Base-by-base conservation (phyloP, 2,329 filamentous ascomycete genomes). In the Fusarium continuum region DNA sequence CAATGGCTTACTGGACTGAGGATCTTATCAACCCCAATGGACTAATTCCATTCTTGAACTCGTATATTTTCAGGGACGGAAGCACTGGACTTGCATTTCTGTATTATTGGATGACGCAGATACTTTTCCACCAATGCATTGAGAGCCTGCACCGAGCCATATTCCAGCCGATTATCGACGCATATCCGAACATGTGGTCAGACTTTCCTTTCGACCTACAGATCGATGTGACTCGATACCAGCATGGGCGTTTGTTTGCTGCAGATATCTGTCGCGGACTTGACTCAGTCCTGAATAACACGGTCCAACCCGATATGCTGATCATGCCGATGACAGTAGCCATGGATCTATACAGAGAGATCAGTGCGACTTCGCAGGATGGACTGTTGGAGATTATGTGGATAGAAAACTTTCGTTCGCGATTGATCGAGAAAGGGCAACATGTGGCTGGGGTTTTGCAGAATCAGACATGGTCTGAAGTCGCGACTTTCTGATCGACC, bases 51-150 rank as follows among this genome's bases (percentile, higher is more conserved):
- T 85, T 85, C 61, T 69, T 75, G 11, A 78, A 79, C 35, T 70
- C 74, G 3, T 80, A 81, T 58, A 74, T 72, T 10, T 85, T 86
- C 68, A 75, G 73, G 23, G 78, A 82, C 64, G 69, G 76, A 16
- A 64, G 75, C 11, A 77, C 80, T 1, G 80, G 83, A 1, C 62
- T 84, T 26, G 76, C 77, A 39, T 80, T 85, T 60, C 70, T 84
- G 11, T 82, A 83, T 67, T 85, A 84, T 70, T 86, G 84, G 84
- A 78, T 82, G 58, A 71, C 79, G 2, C 78, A 83, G 39, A 74
- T 85, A 23, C 63, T 80, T 11, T 78, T 87, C 40, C 79, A 82
- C 59, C 80, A 78, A 9, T 82, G 78, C 64, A 77, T 85, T 34
- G 78, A 79, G 55, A 66, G 68, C 14, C 72, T 87, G 14, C 76